Evolutionary conservation across 371 early-diverging fungal genomes (phyloP).

Genomic region (Basidiobolus heterosporus): DNA sequence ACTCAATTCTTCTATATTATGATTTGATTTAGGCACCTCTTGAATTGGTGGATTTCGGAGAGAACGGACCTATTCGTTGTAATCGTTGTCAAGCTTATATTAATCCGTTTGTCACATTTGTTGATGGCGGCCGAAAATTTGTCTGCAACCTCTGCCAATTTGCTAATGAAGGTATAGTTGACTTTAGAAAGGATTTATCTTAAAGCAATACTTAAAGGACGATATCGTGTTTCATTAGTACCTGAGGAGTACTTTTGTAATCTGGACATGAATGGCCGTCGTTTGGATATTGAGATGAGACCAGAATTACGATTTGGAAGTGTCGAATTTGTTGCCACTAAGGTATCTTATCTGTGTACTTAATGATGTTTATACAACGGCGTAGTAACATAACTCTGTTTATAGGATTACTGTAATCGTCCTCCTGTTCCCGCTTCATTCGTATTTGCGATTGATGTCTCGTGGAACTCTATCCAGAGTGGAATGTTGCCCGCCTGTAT

Average conservation of each 20-base stretch:
- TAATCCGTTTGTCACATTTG: slow-evolving; percentile 74
- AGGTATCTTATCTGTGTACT: slow-evolving; percentile 21
- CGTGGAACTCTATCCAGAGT: slow-evolving; percentile 60
- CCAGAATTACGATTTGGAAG: slow-evolving; percentile 81
- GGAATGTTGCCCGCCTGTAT: slow-evolving; percentile 60
- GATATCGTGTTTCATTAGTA: slow-evolving; percentile 17
- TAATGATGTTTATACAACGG: not conserved
- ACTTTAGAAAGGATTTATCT: too few species aligned
- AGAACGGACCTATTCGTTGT: slow-evolving; percentile 81
- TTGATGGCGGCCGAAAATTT: slow-evolving; percentile 76
- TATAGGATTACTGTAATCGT: slow-evolving; percentile 37
- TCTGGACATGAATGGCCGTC: slow-evolving; percentile 76
- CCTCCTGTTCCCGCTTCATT: slow-evolving; percentile 48
- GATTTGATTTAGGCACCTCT: slow-evolving; percentile 35
- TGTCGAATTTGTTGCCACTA: slow-evolving; percentile 77
- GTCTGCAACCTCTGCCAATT: slow-evolving; percentile 83
- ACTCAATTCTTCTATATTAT: not conserved
- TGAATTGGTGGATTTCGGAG: slow-evolving; percentile 77
- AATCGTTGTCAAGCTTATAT: slow-evolving; percentile 83
- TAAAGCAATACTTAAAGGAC: not conserved
- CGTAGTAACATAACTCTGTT: not conserved
- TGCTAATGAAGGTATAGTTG: slow-evolving; percentile 54
- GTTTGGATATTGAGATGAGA: slow-evolving; percentile 67
- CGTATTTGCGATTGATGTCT: slow-evolving; percentile 87
- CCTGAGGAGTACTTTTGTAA: slow-evolving; percentile 79